Evolutionary conservation across 306 rosid genomes (phyloP), one percentile per base, ranked within the genome.

Genomic region (Acmispon strigosus): DNA sequence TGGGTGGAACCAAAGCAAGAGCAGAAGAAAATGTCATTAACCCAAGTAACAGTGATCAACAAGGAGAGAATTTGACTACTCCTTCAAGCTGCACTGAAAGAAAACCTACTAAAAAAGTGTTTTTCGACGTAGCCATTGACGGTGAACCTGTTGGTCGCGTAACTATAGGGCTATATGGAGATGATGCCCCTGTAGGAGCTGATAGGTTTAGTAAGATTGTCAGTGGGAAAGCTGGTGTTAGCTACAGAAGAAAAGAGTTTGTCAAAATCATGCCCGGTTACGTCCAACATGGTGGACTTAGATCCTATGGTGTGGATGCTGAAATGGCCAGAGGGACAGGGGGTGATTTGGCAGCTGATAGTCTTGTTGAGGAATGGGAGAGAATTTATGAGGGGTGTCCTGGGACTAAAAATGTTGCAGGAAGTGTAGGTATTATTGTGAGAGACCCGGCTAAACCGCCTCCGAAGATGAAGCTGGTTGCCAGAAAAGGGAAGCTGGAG

Each of bases 201-300:
- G 83, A 84, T 8, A 87, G 96, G 76, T 82, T 94, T 27, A 73
- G 81, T 10, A 86, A 67, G 67, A 87, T 94, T 79, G 92, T 79
- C 0, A 94, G 92, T 61, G 99, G 97, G 45, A 88, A 90, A 20
- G 94, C 95, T 32, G 97, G 99, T 42, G 66, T 89, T 51, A 91
- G 94, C 84, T 91, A 94, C 75, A 83, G 96, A 75, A 94, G 92
- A 73, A 91, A 94, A 81, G 95, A 89, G 82, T 91, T 94, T 12
- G 77, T 84, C 24, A 91, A 87, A 77, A 87, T 94, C 80, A 77
- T 86, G 84, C 88, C 97, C 0, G 83, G 72, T 61, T 89, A 91
- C 4, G 80, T 94, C 10, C 95, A 89, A 29, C 89, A 91, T 32
- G 86, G 96, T 7, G 95, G 97, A 6, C 86, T 89, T 36, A 79